Percentiles rank a stretch among this genome's conserved stretches.
Evolutionary conservation across 495 filamentous ascomycete species (phyloP).

Genomic region (Aspergillus ellipticus): DNA sequence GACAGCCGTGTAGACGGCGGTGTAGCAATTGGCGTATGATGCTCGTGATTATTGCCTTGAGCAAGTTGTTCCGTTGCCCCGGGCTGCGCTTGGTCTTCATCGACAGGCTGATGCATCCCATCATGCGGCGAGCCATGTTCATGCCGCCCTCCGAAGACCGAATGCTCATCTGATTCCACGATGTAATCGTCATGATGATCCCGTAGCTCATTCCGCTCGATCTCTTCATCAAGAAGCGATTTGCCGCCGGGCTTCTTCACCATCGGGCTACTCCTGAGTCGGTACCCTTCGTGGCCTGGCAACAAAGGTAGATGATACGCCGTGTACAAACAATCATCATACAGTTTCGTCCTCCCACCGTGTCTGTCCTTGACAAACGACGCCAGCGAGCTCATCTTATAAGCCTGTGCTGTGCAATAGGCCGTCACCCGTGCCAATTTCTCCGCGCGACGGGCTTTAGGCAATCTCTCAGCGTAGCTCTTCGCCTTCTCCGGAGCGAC

Average conservation of each 20-base stretch:
- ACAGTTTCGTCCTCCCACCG: constrained; percentile 94
- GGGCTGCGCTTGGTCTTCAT: background rate
- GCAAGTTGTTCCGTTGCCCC: background rate
- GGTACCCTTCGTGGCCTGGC: constrained; percentile 78
- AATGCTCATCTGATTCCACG: constrained; percentile 50
- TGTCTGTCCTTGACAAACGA: constrained; percentile 86
- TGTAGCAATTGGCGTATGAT: constrained; percentile 11
- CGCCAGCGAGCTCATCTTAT: constrained; percentile 79
- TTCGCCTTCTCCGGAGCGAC: constrained; percentile 64
- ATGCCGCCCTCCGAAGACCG: constrained; percentile 23
- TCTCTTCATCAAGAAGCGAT: constrained; percentile 89
- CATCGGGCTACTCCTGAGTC: constrained; percentile 82
- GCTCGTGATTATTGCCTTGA: background rate
- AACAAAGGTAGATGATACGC: constrained; percentile 92
- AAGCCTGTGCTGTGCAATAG: constrained; percentile 93
- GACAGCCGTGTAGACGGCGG: constrained; percentile 45
- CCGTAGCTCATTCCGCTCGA: constrained; percentile 85
- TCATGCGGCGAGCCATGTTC: constrained; percentile 17
- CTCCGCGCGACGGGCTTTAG: constrained; percentile 81
- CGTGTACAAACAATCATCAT: constrained; percentile 95
- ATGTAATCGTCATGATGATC: constrained; percentile 90
- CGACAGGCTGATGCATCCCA: constrained; percentile 3
- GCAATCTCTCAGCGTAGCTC: constrained; percentile 91
- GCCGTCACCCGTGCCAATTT: constrained; percentile 88
- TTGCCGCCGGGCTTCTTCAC: constrained; percentile 91